Percentiles rank a stretch among this genome's conserved stretches.
phyloP scores from a whole-genome alignment of 805 yeast species.

The Danielozyma ontarioensis region DNA sequence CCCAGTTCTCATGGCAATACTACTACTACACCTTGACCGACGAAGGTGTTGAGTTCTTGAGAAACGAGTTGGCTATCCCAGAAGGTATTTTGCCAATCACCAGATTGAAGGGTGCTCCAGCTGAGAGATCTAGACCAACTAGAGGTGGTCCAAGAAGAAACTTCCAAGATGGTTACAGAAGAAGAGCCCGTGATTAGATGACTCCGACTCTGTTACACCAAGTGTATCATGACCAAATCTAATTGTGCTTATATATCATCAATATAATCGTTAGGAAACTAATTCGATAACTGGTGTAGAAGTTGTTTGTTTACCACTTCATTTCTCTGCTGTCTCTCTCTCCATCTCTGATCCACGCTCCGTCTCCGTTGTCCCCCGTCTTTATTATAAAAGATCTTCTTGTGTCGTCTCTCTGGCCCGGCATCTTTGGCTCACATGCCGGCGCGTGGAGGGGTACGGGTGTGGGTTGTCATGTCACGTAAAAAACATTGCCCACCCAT shows the following conservation, averaged over 20 bases:
- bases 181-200: slow-evolving; percentile 52
- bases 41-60: slow-evolving; percentile 97
- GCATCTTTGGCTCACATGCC: no score
- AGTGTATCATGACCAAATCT: no score
- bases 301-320: slow-evolving; percentile 1
- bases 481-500: no score
- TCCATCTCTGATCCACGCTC: slow-evolving; percentile 3
- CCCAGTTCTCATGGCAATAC: slow-evolving; percentile 99
- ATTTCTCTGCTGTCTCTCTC: slow-evolving; percentile 4
- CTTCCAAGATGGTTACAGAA: slow-evolving; percentile 35
- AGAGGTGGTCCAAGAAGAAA: slow-evolving; percentile 36
- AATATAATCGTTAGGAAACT: slow-evolving; percentile 5
- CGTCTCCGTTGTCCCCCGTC: slow-evolving; percentile 1
- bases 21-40: slow-evolving; percentile 99
- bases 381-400: no score
- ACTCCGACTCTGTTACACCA: not conserved
- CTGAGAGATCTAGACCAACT: slow-evolving; percentile 58
- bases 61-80: slow-evolving; percentile 98
- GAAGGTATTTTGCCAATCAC: slow-evolving; percentile 98
- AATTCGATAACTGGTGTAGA: slow-evolving; percentile 4
- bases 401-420: no score
- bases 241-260: slow-evolving; percentile 5
- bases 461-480: no score
- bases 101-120: slow-evolving; percentile 91
- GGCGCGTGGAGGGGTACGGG: no score